Conservation (phyloP, 768 basidiomycete species). For the Podaxis sp. region DNA sequence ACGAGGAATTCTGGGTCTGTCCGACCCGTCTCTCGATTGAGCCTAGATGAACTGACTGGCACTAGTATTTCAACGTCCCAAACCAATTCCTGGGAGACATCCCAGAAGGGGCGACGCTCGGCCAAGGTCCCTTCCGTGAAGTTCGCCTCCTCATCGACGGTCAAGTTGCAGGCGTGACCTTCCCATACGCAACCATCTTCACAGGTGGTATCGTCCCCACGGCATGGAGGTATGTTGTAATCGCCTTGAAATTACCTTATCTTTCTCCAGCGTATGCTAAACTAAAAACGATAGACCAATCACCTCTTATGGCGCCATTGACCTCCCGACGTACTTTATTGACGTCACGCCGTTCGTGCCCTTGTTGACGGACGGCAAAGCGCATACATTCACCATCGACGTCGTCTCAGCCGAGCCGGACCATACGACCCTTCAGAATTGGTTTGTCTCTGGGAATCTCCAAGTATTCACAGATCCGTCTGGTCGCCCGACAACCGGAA, state of each 20-base stretch:
- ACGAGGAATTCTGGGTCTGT: constrained; percentile 74
- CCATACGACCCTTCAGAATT: constrained; percentile 69
- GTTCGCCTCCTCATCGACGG: constrained; percentile 47
- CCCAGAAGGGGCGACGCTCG: constrained; percentile 41
- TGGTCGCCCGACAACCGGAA: constrained; percentile 60
- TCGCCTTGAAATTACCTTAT: neutral
- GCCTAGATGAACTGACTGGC: neutral
- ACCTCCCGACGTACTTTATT: constrained; percentile 74
- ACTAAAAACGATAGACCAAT: constrained; percentile 48
- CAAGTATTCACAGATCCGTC: constrained; percentile 71
- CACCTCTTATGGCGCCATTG: constrained; percentile 72
- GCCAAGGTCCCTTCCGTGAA: constrained; percentile 51
- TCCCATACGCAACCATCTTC: constrained; percentile 62
- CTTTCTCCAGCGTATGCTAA: neutral
- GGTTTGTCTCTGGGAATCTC: constrained; percentile 72
- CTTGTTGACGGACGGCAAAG: constrained; percentile 60
- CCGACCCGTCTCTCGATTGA: neutral
- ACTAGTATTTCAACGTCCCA: constrained; percentile 66
- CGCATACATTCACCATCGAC: constrained; percentile 72
- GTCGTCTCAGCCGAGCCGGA: constrained; percentile 67
- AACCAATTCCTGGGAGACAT: constrained; percentile 56
- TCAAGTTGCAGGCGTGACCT: constrained; percentile 43
- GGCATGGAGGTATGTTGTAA: constrained; percentile 56
- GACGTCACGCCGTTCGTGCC: constrained; percentile 80
- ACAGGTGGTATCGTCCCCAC: constrained; percentile 73